These are phyloP conservation scores for Saxophila tyrrhenica DNA, from an alignment of 495 filamentous ascomycete species.

Conservation along the genomic window DNA sequence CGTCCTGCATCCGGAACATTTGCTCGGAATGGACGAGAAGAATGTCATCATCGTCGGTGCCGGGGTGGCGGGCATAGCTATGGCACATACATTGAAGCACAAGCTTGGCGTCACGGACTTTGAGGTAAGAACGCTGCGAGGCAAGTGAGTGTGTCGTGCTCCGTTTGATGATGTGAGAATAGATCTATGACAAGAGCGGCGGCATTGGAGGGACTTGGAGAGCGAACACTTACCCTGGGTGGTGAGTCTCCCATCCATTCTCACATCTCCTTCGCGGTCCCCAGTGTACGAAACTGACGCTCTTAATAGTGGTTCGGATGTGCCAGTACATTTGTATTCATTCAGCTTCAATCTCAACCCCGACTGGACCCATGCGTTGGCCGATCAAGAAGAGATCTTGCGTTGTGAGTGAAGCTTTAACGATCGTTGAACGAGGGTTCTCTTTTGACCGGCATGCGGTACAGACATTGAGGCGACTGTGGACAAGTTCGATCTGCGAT, in stretches of 20 bases:
- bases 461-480: slow-evolving; percentile 29
- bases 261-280: too few species aligned
- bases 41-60: slow-evolving; percentile 11
- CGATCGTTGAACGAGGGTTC: background rate
- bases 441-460: background rate
- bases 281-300: too few species aligned
- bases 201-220: slow-evolving; percentile 25
- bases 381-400: slow-evolving; percentile 21
- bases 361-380: slow-evolving; percentile 25
- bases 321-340: slow-evolving; percentile 24
- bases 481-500: slow-evolving; percentile 26
- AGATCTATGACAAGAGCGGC: slow-evolving; percentile 23
- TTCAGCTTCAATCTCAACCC: slow-evolving; percentile 29
- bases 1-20: too few species aligned
- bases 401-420: slow-evolving; percentile 13
- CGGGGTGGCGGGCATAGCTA: slow-evolving; percentile 21
- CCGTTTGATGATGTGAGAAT: too few species aligned
- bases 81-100: slow-evolving; percentile 23
- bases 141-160: too few species aligned
- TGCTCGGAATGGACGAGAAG: too few species aligned
- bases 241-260: background rate
- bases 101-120: slow-evolving; percentile 23
- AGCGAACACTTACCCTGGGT: slow-evolving; percentile 22
- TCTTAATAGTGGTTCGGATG: slow-evolving; percentile 20
- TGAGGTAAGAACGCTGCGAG: too few species aligned